These are phyloP conservation scores for Venturiaceae sp. DNA, from an alignment of 2,329 filamentous ascomycete species.

Conservation along the genomic window DNA sequence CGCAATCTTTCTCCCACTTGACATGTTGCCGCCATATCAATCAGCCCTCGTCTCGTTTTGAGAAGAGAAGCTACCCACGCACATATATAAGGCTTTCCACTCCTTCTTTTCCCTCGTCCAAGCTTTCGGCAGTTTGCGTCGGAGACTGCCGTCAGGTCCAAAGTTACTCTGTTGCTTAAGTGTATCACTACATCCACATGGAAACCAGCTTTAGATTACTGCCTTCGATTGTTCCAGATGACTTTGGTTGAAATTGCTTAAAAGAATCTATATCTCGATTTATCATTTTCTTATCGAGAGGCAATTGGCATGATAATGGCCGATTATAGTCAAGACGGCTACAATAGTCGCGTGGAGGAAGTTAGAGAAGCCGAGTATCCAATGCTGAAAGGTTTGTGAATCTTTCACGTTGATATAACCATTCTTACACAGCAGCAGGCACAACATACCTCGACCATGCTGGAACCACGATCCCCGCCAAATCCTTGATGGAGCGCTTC, in stretches of 20 bases:
- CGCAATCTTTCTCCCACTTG: not conserved
- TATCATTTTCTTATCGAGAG: too few species aligned
- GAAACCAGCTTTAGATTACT: not conserved
- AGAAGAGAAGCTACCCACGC: not conserved
- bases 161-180: not conserved
- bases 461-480: slow-evolving; percentile 77
- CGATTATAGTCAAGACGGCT: not conserved
- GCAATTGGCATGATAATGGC: not conserved
- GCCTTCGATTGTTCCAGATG: not conserved
- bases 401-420: not conserved
- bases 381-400: slow-evolving; percentile 6
- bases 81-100: not conserved
- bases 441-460: slow-evolving; percentile 87
- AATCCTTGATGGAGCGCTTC: slow-evolving; percentile 71
- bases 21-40: not conserved
- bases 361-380: slow-evolving; percentile 9
- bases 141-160: not conserved
- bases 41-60: too few species aligned
- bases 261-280: too few species aligned
- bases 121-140: not conserved
- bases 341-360: slow-evolving; percentile 5
- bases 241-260: not conserved
- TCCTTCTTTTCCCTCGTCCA: too few species aligned
- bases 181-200: not conserved
- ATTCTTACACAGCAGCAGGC: slow-evolving; percentile 36